phyloP scores from a whole-genome alignment of 176 grass and related monocot species.

The Musa itinerans region DNA sequence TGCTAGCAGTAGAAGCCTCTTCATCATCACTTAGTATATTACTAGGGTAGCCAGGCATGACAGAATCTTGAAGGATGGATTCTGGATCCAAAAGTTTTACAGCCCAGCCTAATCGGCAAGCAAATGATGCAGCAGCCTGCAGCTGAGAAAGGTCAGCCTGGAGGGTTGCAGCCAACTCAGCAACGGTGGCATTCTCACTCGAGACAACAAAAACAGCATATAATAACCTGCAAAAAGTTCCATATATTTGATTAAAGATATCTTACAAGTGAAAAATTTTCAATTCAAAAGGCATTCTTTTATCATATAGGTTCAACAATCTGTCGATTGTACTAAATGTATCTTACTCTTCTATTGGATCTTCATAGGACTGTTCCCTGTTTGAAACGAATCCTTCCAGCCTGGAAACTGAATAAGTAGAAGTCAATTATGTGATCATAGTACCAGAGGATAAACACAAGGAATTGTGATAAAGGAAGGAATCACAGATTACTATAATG shows the following conservation, averaged over 20 bases:
- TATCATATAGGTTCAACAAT: background rate
- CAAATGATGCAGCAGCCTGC: conserved; percentile 91
- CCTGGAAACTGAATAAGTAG: conserved; percentile 77
- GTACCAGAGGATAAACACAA: background rate
- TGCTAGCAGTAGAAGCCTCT: conserved; percentile 81
- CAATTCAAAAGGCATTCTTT: background rate
- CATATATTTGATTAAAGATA: conserved; percentile 15
- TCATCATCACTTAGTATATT: conserved; percentile 95
- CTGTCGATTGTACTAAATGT: background rate
- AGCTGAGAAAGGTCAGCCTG: conserved; percentile 82
- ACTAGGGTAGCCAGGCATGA: conserved; percentile 31
- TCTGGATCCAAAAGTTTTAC: conserved; percentile 72
- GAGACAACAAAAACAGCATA: conserved; percentile 99
- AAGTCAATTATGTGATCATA: conserved; percentile 13
- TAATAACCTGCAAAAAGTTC: conserved; percentile 51
- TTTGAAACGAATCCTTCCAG: conserved; percentile 97
- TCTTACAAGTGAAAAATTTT: background rate
- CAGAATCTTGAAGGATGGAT: conserved; percentile 52
- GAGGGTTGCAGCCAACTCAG: conserved; percentile 89
- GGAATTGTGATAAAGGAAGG: background rate
- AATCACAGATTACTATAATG: background rate
- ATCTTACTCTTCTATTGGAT: conserved; percentile 99
- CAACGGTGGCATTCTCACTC: conserved; percentile 90
- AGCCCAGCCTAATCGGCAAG: conserved; percentile 83
- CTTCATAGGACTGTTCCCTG: conserved; percentile 93